phyloP scores from a whole-genome alignment of 202 grass and related monocot species.

The Bolboschoenoplectus hybrid region DNA sequence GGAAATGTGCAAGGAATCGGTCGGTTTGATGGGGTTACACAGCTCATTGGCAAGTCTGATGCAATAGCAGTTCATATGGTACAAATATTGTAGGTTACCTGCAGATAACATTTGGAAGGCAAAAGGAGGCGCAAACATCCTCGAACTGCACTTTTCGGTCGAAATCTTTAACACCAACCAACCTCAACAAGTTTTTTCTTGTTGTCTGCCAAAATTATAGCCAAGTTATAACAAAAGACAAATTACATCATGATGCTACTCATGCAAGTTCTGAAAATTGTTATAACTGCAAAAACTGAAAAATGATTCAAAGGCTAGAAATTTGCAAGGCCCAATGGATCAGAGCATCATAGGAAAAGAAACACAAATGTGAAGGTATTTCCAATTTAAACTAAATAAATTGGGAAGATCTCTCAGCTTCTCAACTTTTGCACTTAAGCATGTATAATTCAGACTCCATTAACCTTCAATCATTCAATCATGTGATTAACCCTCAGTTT shows the following conservation, averaged over 20 bases:
- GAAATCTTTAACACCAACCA: slow-evolving; percentile 91
- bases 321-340: background rate
- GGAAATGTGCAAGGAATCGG: background rate
- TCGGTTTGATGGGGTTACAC: background rate
- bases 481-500: background rate
- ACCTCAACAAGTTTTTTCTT: slow-evolving; percentile 94
- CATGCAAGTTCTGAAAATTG: background rate
- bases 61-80: background rate
- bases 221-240: slow-evolving; percentile 25
- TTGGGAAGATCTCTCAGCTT: background rate
- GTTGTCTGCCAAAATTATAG: slow-evolving; percentile 70
- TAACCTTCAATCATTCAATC: slow-evolving; percentile 8
- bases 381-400: slow-evolving; percentile 17
- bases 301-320: slow-evolving; percentile 20
- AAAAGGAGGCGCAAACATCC: slow-evolving; percentile 71
- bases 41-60: background rate
- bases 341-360: background rate
- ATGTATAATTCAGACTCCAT: slow-evolving; percentile 16
- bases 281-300: background rate
- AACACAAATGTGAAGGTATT: slow-evolving; percentile 2
- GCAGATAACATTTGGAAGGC: slow-evolving; percentile 93
- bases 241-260: background rate
- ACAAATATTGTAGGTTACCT: slow-evolving; percentile 52
- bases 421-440: background rate
- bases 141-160: slow-evolving; percentile 86